Conservation (phyloP, 352 stramenopile species). For the Elongisporangium undulatum region DNA sequence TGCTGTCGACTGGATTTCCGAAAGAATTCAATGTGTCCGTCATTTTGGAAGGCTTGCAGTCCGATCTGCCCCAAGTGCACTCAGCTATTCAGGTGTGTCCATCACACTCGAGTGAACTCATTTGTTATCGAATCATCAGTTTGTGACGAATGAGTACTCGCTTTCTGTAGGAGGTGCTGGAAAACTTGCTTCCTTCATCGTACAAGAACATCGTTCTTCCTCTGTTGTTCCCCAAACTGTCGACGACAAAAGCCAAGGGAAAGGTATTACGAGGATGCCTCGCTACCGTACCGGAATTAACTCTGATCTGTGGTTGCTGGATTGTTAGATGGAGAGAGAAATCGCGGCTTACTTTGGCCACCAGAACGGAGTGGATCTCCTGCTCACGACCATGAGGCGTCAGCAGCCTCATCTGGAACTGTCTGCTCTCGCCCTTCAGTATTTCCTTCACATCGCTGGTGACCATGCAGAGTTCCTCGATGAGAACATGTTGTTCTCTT, state of each 20-base stretch:
- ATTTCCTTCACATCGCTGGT: constrained; percentile 75
- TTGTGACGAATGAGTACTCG: background rate
- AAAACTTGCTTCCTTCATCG: constrained; percentile 66
- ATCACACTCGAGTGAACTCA: background rate
- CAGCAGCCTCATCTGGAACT: constrained; percentile 60
- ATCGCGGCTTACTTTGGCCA: constrained; percentile 38
- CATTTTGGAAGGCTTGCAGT: constrained; percentile 75
- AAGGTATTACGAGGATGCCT: constrained; percentile 28
- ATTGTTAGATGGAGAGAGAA: constrained; percentile 52
- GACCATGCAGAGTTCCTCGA: constrained; percentile 39
- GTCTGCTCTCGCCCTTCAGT: constrained; percentile 69
- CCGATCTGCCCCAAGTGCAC: constrained; percentile 66
- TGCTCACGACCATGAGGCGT: constrained; percentile 70
- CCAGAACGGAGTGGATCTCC: constrained; percentile 51
- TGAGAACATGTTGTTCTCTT: constrained; percentile 27
- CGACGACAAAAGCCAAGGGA: constrained; percentile 44
- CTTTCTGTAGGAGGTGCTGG: constrained; percentile 60
- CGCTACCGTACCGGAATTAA: constrained; percentile 1
- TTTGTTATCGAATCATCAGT: background rate
- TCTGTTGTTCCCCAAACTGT: constrained; percentile 62
- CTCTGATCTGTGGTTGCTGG: constrained; percentile 3
- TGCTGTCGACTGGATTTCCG: constrained; percentile 76
- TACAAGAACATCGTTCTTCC: constrained; percentile 73
- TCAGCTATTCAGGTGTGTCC: constrained; percentile 66
- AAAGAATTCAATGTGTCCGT: constrained; percentile 80